Evolutionary conservation across 345 rosid genomes (phyloP).

Genomic region (Citropsis articulata): DNA sequence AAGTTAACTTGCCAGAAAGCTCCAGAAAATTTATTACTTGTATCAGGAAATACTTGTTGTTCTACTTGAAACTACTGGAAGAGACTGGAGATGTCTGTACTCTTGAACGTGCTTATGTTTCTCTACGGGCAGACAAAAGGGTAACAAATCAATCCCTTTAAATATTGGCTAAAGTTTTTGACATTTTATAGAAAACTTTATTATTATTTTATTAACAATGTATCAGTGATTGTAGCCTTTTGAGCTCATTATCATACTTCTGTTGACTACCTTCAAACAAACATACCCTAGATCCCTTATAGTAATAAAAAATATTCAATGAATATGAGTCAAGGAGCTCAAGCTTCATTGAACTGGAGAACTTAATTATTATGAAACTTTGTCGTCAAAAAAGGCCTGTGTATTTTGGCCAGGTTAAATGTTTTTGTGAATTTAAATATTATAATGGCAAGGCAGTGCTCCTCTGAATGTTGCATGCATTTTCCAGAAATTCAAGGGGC

Average conservation of each 20-base stretch:
- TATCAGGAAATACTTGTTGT: conserved; percentile 81
- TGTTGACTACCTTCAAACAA: neutral
- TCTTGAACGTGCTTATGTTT: conserved; percentile 83
- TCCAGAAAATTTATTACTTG: conserved; percentile 96
- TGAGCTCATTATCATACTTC: neutral
- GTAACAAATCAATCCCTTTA: conserved; percentile 39
- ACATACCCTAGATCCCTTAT: neutral
- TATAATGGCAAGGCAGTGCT: neutral
- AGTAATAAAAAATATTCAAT: neutral
- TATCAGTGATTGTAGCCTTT: neutral
- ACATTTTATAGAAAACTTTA: neutral
- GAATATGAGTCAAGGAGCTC: neutral
- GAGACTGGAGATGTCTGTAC: conserved; percentile 76
- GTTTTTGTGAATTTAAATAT: neutral
- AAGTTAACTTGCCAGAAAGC: conserved; percentile 92
- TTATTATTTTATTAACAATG: conserved; percentile 3
- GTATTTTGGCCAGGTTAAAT: neutral
- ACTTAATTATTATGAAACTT: neutral
- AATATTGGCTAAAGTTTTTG: neutral
- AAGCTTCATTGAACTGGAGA: neutral
- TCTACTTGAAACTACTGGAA: conserved; percentile 87
- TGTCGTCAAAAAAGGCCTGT: neutral
- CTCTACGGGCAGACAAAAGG: conserved; percentile 89
- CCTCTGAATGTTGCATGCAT: conserved; percentile 1
- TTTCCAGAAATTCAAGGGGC: conserved; percentile 13